A percentile compares a stretch with the other conserved stretches of the same genome.
Conservation (phyloP, 345 rosid species). For the Acer negundo region DNA sequence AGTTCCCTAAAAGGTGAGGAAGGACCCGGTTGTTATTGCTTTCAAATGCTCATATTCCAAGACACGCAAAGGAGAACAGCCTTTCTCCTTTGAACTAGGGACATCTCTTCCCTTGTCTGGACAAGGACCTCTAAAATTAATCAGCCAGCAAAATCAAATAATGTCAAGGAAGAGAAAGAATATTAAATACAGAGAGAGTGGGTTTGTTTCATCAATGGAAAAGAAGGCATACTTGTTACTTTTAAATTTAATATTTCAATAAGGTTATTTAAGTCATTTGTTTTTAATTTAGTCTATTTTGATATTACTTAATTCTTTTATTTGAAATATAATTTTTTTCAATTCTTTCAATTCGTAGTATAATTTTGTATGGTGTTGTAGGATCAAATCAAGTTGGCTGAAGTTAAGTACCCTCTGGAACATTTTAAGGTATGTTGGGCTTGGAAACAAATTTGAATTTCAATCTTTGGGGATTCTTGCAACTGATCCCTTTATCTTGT, state of each 20-base stretch:
- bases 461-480: background rate
- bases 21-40: background rate
- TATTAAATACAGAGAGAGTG: background rate
- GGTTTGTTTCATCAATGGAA: background rate
- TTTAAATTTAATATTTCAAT: no score
- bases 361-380: constrained; percentile 33
- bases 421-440: constrained; percentile 72
- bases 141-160: background rate
- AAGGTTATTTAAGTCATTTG: background rate
- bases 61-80: background rate
- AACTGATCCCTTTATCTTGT: background rate
- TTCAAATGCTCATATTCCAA: background rate
- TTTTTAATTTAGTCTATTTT: background rate
- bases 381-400: constrained; percentile 94
- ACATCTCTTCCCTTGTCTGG: background rate
- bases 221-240: background rate
- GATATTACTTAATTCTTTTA: background rate
- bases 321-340: background rate
- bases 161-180: background rate
- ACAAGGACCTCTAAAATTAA: background rate
- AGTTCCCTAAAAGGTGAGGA: background rate
- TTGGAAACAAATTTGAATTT: background rate
- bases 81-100: background rate
- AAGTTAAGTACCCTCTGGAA: constrained; percentile 81
- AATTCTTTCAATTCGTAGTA: background rate